Evolutionary conservation across 2,329 filamentous ascomycete species (phyloP).

Genomic region (Lomentospora prolificans): DNA sequence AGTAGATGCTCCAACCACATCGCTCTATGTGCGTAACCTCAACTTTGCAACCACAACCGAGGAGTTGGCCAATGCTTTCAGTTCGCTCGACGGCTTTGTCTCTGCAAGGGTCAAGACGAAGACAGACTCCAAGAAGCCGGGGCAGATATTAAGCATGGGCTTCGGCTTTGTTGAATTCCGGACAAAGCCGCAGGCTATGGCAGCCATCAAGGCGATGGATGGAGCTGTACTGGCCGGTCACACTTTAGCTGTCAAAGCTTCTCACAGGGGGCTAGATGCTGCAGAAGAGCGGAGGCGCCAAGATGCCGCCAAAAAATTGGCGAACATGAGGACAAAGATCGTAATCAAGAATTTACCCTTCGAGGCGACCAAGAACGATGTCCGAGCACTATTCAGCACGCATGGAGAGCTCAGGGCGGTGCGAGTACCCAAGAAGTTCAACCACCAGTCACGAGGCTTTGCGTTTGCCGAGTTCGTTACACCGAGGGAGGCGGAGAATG

Average conservation of each 20-base stretch:
- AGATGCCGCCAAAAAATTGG: conserved; percentile 72
- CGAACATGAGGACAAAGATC: conserved; percentile 75
- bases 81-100: conserved; percentile 75
- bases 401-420: conserved; percentile 91
- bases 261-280: conserved; percentile 78
- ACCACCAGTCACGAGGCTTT: conserved; percentile 80
- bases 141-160: conserved; percentile 87
- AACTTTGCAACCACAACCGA: conserved; percentile 82
- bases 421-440: conserved; percentile 90
- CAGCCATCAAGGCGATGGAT: conserved; percentile 78
- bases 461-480: conserved; percentile 96
- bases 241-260: conserved; percentile 73
- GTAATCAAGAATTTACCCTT: conserved; percentile 98
- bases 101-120: conserved; percentile 89
- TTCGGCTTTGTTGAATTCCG: conserved; percentile 92
- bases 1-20: conserved; percentile 55
- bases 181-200: conserved; percentile 65
- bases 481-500: conserved; percentile 78
- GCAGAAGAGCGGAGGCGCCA: conserved; percentile 77
- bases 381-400: conserved; percentile 72
- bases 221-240: conserved; percentile 81
- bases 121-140: conserved; percentile 80
- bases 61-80: conserved; percentile 67
- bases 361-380: conserved; percentile 86
- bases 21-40: conserved; percentile 86